A percentile compares a stretch with the other conserved stretches of the same genome.
phyloP scores from a whole-genome alignment of 495 filamentous ascomycete species.

The Daldinia childiae region DNA sequence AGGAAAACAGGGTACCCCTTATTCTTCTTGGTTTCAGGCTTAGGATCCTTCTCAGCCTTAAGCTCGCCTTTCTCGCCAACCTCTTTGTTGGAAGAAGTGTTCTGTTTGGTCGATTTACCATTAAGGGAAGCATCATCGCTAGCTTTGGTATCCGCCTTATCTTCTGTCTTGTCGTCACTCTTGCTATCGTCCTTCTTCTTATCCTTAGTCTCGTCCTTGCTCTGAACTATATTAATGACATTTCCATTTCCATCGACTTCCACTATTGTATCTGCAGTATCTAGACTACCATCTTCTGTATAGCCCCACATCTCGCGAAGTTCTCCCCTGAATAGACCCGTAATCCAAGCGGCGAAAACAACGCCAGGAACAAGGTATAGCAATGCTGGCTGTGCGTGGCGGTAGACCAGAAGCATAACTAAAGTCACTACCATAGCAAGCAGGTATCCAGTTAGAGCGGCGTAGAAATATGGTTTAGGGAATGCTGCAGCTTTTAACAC shows the following conservation, averaged over 20 bases:
- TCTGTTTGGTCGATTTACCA: background rate
- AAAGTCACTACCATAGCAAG: constrained; percentile 82
- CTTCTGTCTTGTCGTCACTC: constrained; percentile 7
- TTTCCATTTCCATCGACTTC: constrained; percentile 49
- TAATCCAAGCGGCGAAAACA: constrained; percentile 78
- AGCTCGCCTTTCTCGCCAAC: background rate
- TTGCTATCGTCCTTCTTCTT: constrained; percentile 1
- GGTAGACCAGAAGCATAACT: constrained; percentile 76
- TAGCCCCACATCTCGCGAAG: constrained; percentile 79
- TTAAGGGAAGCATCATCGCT: background rate
- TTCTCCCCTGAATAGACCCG: constrained; percentile 76
- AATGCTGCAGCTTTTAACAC: constrained; percentile 65
- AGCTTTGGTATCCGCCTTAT: background rate
- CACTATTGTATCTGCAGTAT: constrained; percentile 58
- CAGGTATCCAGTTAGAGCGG: constrained; percentile 79
- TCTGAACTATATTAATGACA: constrained; percentile 32
- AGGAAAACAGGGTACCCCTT: constrained; percentile 40
- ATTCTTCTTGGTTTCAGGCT: background rate
- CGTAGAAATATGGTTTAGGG: constrained; percentile 87
- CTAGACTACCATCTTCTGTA: constrained; percentile 72
- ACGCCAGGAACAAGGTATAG: constrained; percentile 94
- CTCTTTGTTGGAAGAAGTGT: background rate
- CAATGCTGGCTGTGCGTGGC: constrained; percentile 89
- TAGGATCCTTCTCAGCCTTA: background rate
- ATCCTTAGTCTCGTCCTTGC: constrained; percentile 20